Evolutionary conservation across 176 grass and related monocot genomes (phyloP).

Genomic region (Thinopyrum elongatum): DNA sequence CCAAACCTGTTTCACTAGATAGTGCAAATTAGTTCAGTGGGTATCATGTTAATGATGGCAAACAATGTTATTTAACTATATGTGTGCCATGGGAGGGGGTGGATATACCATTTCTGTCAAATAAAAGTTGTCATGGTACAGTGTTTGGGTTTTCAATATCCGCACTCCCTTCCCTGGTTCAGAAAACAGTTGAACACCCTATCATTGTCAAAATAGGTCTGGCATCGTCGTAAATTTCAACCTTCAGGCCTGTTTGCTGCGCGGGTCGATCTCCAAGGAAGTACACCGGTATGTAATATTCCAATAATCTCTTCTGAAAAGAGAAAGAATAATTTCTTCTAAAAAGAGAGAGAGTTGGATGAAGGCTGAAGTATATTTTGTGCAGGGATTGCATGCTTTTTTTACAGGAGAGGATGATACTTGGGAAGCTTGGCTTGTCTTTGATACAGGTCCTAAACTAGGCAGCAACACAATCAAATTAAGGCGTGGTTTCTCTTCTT

Average conservation of each 20-base stretch:
- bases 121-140: neutral
- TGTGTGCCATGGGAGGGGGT: neutral
- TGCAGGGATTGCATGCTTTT: slow-evolving; percentile 83
- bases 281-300: slow-evolving; percentile 51
- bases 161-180: neutral
- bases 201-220: slow-evolving; percentile 63
- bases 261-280: slow-evolving; percentile 83
- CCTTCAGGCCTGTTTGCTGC: slow-evolving; percentile 95
- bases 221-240: slow-evolving; percentile 91
- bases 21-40: neutral
- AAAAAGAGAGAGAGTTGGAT: slow-evolving; percentile 5
- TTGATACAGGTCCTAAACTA: slow-evolving; percentile 65
- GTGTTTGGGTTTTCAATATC: neutral
- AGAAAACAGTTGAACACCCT: slow-evolving; percentile 28
- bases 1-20: slow-evolving; percentile 11
- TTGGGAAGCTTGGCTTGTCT: slow-evolving; percentile 93
- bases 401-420: slow-evolving; percentile 96
- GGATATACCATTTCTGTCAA: neutral
- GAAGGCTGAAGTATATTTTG: slow-evolving; percentile 28
- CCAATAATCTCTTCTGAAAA: slow-evolving; percentile 9
- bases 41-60: slow-evolving; percentile 14
- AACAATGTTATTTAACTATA: neutral
- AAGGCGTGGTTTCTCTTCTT: slow-evolving; percentile 79
- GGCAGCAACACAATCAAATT: slow-evolving; percentile 76
- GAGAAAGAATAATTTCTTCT: neutral